Base-by-base conservation (phyloP, 2,329 filamentous ascomycete species). In the Albophoma yamanashiensis region DNA sequence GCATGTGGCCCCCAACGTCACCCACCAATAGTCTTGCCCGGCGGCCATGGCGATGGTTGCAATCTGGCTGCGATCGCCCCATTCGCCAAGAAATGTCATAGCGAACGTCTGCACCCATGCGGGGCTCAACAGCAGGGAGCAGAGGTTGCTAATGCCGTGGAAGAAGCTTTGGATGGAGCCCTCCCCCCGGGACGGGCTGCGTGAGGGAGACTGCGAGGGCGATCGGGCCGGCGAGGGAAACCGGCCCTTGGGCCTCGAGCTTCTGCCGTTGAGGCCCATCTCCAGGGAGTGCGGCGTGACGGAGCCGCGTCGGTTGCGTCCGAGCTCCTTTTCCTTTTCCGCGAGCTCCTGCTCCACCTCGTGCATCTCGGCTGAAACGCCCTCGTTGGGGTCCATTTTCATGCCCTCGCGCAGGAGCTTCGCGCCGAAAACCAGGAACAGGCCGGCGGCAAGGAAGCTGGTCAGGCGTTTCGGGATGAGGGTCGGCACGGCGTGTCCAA, bases 41-140 rank as follows among this genome's bases (percentile, higher is more conserved):
- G 94, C 93, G 57, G 94, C 94, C 94, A 99, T 99, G 59, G 94
- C 94, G 70, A 99, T 96, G 0, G 94, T 99, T 27, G 94, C 94
- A 69, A 99, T 97, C 77, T 99, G 94, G 72, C 91, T 96, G 66
- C 94, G 86, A 70, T 99, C 94, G 60, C 94, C 94, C 94, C 94
- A 99, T 74, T 99, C 94, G 47, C 94, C 94, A 38, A 99, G 78
- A 76, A 99, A 99, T 2, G 94, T 99, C 94, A 99, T 99, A 67
- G 95, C 85, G 71, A 99, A 99, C 0, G 94, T 99, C 76, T 97
- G 93, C 17, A 99, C 94, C 94, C 94, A 99, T 0, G 92, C 94
- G 1, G 94, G 94, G 74, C 91, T 96, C 45, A 99, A 81, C 5
- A 99, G 82, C 8, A 99, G 80, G 14, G 90, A 92, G 63, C 92